Evolutionary conservation across 2,329 filamentous ascomycete species (phyloP), one percentile per base, ranked within the genome.

Genomic region (Dothistroma septosporum): DNA sequence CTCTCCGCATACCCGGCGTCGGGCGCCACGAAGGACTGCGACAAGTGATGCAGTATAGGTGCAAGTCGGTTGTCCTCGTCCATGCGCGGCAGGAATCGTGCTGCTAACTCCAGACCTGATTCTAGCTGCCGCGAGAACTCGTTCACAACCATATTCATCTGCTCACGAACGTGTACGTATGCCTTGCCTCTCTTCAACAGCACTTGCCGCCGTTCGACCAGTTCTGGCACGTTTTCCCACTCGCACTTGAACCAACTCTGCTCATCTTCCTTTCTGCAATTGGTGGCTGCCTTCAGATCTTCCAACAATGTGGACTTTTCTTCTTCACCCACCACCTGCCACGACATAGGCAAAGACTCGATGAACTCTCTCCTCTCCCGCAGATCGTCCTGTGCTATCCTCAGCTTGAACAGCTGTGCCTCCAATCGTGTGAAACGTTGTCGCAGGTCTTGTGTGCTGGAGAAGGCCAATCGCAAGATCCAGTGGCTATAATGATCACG

Each of bases 401-500:
- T 83, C 66, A 97, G 78, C 63, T 88, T 86, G 76, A 99, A 99
- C 1, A 99, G 82, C 83, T 90, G 90, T 0, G 90, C 90, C 77
- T 99, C 94, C 3, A 95, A 86, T 37, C 92, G 86, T 4, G 87
- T 84, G 72, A 97, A 99, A 24, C 94, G 87, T 64, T 89, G 84
- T 47, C 94, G 87, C 41, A 97, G 80, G 70, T 99, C 94, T 72
- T 96, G 92, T 0, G 93, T 97, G 1, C 89, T 87, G 0, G 92
- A 87, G 72, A 99, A 99, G 1, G 94, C 94, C 48, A 99, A 85
- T 0, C 94, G 87, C 6, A 99, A 84, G 63, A 97, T 99, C 74
- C 97, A 99, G 76, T 99, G 94, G 59, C 90, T 94, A 77, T 97
- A 99, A 77, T 99, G 94, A 70, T 99, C 94, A 74, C 94, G 95